Conservation (phyloP, 805 yeast species). For the Candida andamanensis region DNA sequence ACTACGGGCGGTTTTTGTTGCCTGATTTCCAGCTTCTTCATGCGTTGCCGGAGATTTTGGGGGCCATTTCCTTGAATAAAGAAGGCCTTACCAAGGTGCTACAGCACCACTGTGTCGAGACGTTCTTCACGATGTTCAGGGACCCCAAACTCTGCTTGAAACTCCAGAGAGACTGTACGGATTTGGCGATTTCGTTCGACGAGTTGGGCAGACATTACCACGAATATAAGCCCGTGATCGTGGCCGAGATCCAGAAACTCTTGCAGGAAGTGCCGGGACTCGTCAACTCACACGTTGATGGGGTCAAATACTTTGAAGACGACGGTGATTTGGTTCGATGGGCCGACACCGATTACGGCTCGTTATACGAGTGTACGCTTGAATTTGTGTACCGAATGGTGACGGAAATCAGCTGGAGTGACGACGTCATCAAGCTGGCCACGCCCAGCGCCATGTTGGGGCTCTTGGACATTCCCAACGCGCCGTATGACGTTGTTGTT, state of each 20-base stretch:
- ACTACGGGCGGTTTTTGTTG: slow-evolving; percentile 51
- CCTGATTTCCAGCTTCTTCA: slow-evolving; percentile 55
- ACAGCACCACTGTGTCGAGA: slow-evolving; percentile 29
- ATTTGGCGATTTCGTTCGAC: slow-evolving; percentile 56
- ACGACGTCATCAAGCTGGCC: slow-evolving; percentile 32
- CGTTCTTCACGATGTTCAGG: slow-evolving; percentile 48
- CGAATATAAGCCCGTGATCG: slow-evolving; percentile 55
- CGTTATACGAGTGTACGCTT: slow-evolving; percentile 46
- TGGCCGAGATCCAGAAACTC: slow-evolving; percentile 42
- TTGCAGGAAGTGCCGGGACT: slow-evolving; percentile 43
- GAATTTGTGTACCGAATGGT: slow-evolving; percentile 48
- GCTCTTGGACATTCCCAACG: slow-evolving; percentile 44
- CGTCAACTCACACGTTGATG: slow-evolving; percentile 16
- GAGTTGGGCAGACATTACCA: slow-evolving; percentile 83
- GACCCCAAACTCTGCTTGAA: slow-evolving; percentile 47
- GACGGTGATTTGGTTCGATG: slow-evolving; percentile 40
- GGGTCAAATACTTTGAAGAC: slow-evolving; percentile 35
- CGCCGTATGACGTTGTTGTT: slow-evolving; percentile 58
- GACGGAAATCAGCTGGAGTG: slow-evolving; percentile 47
- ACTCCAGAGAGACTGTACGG: slow-evolving; percentile 42
- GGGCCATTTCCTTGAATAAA: slow-evolving; percentile 75
- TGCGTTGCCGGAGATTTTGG: slow-evolving; percentile 68
- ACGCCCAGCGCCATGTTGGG: slow-evolving; percentile 42
- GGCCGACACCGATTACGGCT: slow-evolving; percentile 46
- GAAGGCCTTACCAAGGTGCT: slow-evolving; percentile 63